Evolutionary conservation across 495 filamentous ascomycete genomes (phyloP), one percentile per base, ranked within the genome.

Genomic region (Bacidia rubella): DNA sequence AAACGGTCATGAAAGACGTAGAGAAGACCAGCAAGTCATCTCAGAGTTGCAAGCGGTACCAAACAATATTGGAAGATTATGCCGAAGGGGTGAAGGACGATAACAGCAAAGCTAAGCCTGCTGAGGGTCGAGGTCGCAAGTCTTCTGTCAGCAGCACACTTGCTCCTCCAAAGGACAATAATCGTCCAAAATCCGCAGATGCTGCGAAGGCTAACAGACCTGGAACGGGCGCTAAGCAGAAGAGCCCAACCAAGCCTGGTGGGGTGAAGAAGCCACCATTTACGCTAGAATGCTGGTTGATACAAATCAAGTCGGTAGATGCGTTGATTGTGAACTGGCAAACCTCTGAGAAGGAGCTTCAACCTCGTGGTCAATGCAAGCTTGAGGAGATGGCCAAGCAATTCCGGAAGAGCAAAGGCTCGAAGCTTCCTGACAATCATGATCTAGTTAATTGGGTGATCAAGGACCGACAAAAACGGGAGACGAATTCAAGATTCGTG

Each of bases 291-390:
- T 54, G 51, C 20, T 38, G 43, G 51, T 24, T 53, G 12, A 47
- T 53, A 27, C 41, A 53, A 21, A 45, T 26, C 7, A 47, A 39
- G 41, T 53, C 41, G 2, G 41, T 21, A 23, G 32, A 53, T 11
- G 20, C 41, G 3, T 17, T 26, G 23, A 25, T 53, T 49, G 48
- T 52, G 35, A 39, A 40, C 4, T 47, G 40, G n/a, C 12, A 55
- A 29, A 47, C 56, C 47, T 58, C 54, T 27, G 51, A 47, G 42
- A 53, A 52, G 21, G 47, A 44, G 25, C 26, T 55, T 2, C 29
- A 55, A 45, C 27, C 47, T 39, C 47, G 53, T 12, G 47, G 40
- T n/a, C 39, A 48, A 32, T 49, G 41, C 20, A 51, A 29, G 19
- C 24, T 53, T 12, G 22, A 47, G 47, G 22, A 53, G 17, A 53